Percentiles rank a stretch among this genome's conserved stretches.
Evolutionary conservation across 176 grass and related monocot species (phyloP).

Genomic region (Juncus effusus): DNA sequence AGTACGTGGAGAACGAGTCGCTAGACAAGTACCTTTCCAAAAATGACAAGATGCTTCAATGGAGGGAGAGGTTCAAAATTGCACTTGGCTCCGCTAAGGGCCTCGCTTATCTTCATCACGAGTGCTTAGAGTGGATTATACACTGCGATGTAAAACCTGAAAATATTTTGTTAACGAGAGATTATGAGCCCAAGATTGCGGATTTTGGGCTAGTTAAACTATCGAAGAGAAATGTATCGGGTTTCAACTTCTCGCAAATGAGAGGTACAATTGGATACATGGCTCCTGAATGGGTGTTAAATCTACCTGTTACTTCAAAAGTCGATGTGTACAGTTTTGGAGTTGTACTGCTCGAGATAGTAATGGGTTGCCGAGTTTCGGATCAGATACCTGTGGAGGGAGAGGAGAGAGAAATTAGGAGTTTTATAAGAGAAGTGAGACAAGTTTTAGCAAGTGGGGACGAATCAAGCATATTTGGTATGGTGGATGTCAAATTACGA

Average conservation of each 20-base stretch:
- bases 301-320: conserved; percentile 43
- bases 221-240: conserved; percentile 36
- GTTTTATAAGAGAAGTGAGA: conserved; percentile 35
- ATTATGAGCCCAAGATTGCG: conserved; percentile 70
- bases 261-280: conserved; percentile 72
- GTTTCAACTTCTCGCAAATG: conserved; percentile 42
- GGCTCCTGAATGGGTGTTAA: conserved; percentile 58
- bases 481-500: conserved; percentile 41
- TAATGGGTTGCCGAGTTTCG: conserved; percentile 46
- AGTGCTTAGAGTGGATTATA: conserved; percentile 75
- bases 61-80: conserved; percentile 69
- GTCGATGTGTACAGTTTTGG: conserved; percentile 64
- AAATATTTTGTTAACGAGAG: conserved; percentile 58
- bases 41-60: conserved; percentile 37
- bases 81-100: conserved; percentile 54
- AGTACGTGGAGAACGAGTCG: conserved; percentile 64
- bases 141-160: conserved; percentile 82
- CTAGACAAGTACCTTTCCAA: conserved; percentile 58
- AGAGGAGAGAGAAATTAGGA: conserved; percentile 14
- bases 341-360: conserved; percentile 50
- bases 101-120: conserved; percentile 72
- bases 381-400: conserved; percentile 28
- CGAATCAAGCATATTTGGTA: conserved; percentile 22
- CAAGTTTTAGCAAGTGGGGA: conserved; percentile 28
- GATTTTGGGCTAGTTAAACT: conserved; percentile 71